These are phyloP conservation scores for Pelomyxa schiedti DNA, from an alignment of 78 protist genomes.

Conservation along the genomic window DNA sequence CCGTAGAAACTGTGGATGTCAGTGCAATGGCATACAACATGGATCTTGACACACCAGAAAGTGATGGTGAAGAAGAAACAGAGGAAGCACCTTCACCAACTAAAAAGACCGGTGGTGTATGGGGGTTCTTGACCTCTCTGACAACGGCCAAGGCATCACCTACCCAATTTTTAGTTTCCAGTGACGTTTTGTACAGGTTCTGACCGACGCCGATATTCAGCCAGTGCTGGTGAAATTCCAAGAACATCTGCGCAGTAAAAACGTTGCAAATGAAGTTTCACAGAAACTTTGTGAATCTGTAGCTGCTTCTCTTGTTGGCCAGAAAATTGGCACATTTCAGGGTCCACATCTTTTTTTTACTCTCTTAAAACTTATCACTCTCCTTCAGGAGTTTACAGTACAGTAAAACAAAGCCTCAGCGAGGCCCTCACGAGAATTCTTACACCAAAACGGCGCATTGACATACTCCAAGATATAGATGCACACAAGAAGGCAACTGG, in stretches of 20 bases:
- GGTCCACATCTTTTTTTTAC: not conserved
- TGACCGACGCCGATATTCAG: conserved; percentile 35
- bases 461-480: conserved; percentile 62
- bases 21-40: no score
- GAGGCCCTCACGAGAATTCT: conserved; percentile 79
- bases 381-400: not conserved
- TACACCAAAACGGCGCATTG: conserved; percentile 72
- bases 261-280: conserved; percentile 91
- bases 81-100: not conserved
- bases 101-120: conserved; percentile 20
- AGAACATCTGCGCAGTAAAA: conserved; percentile 69
- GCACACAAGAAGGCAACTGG: conserved; percentile 3
- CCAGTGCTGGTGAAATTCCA: conserved; percentile 41
- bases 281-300: conserved; percentile 64
- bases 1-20: no score
- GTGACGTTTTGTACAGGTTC: no score
- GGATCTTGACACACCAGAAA: no score
- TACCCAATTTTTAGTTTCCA: no score
- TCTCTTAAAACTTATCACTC: conserved; percentile 11
- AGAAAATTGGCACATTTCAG: conserved; percentile 31
- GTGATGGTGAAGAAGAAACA: not conserved
- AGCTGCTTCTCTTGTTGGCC: conserved; percentile 62
- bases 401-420: conserved; percentile 45
- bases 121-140: conserved; percentile 23
- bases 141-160: conserved; percentile 52